phyloP scores from a whole-genome alignment of 139 green algal genomes.

The Pseudopediastrum boryanum region DNA sequence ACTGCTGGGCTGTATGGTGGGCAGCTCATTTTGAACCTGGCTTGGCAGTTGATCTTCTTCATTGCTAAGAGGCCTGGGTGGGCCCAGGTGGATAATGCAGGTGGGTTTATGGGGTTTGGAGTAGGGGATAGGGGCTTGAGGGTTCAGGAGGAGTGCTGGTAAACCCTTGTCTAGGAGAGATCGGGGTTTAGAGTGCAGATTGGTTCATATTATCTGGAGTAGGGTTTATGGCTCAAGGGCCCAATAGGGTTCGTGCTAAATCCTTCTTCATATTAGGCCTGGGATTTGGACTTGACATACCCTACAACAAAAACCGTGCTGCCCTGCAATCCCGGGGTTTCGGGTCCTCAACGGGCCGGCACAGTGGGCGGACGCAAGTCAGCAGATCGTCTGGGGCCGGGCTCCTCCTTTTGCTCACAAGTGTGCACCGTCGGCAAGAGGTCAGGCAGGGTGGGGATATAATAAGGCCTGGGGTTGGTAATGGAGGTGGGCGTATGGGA shows the following conservation, averaged over 20 bases:
- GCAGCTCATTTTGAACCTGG: conserved; percentile 31
- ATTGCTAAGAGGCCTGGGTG: conserved; percentile 19
- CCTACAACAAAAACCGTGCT: too few relatives aligned
- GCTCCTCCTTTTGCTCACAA: too few relatives aligned
- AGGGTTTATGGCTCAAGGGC: background rate
- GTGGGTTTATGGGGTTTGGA: background rate
- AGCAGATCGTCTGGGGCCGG: too few relatives aligned
- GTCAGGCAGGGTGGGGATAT: too few relatives aligned
- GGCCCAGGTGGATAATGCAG: conserved; percentile 21
- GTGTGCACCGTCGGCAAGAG: too few relatives aligned
- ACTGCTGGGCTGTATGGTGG: conserved; percentile 14
- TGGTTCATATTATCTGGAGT: background rate
- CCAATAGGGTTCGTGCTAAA: background rate
- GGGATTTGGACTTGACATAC: background rate
- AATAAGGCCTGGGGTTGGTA: too few relatives aligned
- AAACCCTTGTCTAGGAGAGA: too few relatives aligned
- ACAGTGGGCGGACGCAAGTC: too few relatives aligned
- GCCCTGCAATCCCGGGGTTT: too few relatives aligned
- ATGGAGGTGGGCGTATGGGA: too few relatives aligned
- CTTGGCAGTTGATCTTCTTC: conserved; percentile 38
- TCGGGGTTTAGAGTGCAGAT: background rate
- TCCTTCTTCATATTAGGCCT: background rate
- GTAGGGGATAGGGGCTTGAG: background rate
- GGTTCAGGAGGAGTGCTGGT: too few relatives aligned
- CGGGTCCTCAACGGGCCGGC: too few relatives aligned